These are phyloP conservation scores for Diaporthe citriasiana DNA, from an alignment of 2,329 filamentous ascomycete genomes.

Conservation along the genomic window DNA sequence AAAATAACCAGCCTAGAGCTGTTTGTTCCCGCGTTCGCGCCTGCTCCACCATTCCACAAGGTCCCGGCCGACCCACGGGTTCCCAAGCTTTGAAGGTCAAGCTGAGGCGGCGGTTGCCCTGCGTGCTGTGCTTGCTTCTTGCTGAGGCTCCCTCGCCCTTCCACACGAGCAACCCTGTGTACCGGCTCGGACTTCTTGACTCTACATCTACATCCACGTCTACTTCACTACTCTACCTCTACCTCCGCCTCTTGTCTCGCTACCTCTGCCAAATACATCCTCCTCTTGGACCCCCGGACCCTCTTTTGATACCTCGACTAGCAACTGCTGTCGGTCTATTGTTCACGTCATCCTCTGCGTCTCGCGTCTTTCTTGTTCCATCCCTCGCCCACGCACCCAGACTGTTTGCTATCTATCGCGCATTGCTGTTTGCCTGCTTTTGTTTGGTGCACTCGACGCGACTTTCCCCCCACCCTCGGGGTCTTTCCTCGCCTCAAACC, in stretches of 20 bases:
- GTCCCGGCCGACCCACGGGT: slow-evolving; percentile 26
- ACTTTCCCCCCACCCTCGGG: slow-evolving; percentile 29
- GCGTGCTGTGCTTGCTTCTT: slow-evolving; percentile 2
- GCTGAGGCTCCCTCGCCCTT: background rate
- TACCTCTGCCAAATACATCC: slow-evolving; percentile 35
- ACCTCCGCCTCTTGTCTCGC: slow-evolving; percentile 37
- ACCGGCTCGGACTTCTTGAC: slow-evolving; percentile 24
- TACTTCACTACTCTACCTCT: slow-evolving; percentile 33
- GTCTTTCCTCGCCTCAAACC: slow-evolving; percentile 7
- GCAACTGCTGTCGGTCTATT: slow-evolving; percentile 35
- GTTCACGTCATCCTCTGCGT: slow-evolving; percentile 40
- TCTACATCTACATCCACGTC: slow-evolving; percentile 19
- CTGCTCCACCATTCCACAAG: slow-evolving; percentile 35
- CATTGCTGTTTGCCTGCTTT: slow-evolving; percentile 26
- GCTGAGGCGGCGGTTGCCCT: slow-evolving; percentile 31
- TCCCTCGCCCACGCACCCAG: slow-evolving; percentile 15
- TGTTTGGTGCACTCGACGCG: slow-evolving; percentile 36
- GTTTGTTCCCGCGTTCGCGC: slow-evolving; percentile 32
- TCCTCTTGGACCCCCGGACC: slow-evolving; percentile 1
- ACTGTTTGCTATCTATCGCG: slow-evolving; percentile 13
- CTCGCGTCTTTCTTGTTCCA: slow-evolving; percentile 35
- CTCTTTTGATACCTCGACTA: slow-evolving; percentile 30
- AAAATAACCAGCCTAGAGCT: slow-evolving; percentile 27
- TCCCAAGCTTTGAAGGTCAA: slow-evolving; percentile 14
- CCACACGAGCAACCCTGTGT: slow-evolving; percentile 28